phyloP scores from a whole-genome alignment of 495 filamentous ascomycete species.

The Penicillium cataractarum region DNA sequence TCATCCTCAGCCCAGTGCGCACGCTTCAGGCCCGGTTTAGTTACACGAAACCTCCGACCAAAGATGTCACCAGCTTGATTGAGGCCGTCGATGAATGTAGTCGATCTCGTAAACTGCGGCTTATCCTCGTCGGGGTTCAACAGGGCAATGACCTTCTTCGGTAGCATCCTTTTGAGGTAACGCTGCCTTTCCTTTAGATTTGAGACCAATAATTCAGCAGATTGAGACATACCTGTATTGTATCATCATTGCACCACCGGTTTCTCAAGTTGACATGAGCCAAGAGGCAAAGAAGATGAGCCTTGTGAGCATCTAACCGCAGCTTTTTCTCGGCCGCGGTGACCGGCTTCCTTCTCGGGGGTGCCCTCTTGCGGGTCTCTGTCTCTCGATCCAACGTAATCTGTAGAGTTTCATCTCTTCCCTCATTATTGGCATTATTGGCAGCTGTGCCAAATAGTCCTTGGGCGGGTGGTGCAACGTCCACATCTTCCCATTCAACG shows the following conservation, averaged over 20 bases:
- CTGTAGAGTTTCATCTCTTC: conserved; percentile 50
- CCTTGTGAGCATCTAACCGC: conserved; percentile 80
- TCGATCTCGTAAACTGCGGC: conserved; percentile 70
- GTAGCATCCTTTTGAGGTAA: conserved; percentile 61
- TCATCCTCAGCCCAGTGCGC: conserved; percentile 72
- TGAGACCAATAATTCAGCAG: neutral
- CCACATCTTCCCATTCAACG: conserved; percentile 74
- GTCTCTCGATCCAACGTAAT: conserved; percentile 59
- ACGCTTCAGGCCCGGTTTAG: conserved; percentile 67
- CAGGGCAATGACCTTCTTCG: conserved; percentile 59
- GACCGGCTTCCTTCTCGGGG: conserved; percentile 59
- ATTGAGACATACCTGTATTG: conserved; percentile 56
- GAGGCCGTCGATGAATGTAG: conserved; percentile 78
- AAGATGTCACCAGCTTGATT: conserved; percentile 70
- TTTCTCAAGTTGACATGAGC: conserved; percentile 76
- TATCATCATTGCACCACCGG: conserved; percentile 82
- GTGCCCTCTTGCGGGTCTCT: conserved; percentile 38
- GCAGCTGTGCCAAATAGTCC: conserved; percentile 30
- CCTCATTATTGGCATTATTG: conserved; percentile 11
- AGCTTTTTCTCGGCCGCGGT: conserved; percentile 70
- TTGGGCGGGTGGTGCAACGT: conserved; percentile 46
- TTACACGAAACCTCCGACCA: conserved; percentile 66
- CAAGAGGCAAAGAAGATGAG: conserved; percentile 81
- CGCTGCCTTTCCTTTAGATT: conserved; percentile 33
- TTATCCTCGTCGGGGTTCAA: conserved; percentile 65